Conservation (phyloP, 768 basidiomycete species). For the Pulveroboletus sp. region DNA sequence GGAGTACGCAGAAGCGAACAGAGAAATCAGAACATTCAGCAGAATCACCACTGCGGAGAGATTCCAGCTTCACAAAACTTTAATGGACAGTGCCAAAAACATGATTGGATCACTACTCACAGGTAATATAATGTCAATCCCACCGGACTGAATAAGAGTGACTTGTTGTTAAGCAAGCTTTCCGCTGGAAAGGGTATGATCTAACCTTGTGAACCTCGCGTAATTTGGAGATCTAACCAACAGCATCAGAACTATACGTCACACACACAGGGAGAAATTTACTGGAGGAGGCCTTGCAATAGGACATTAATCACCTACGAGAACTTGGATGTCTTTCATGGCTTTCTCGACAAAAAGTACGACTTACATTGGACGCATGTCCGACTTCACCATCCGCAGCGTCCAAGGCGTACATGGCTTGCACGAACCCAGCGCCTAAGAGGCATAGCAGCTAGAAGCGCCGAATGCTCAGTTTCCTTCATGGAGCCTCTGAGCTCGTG, state of each 20-base stretch:
- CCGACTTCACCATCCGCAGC: conserved; percentile 81
- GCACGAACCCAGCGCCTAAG: conserved; percentile 79
- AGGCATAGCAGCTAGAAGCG: conserved; percentile 67
- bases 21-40: conserved; percentile 92
- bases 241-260: neutral
- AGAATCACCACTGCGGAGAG: conserved; percentile 79
- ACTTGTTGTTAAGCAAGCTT: neutral
- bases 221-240: conserved; percentile 63
- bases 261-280: conserved; percentile 3
- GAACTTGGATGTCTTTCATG: neutral
- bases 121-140: conserved; percentile 78
- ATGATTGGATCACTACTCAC: conserved; percentile 40
- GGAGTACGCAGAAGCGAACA: conserved; percentile 90
- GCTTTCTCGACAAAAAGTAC: conserved; percentile 5
- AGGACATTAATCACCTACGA: conserved; percentile 65
- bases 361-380: conserved; percentile 44
- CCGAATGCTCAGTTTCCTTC: neutral
- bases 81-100: neutral
- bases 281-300: conserved; percentile 83
- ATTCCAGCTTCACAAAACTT: conserved; percentile 60
- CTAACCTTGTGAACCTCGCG: conserved; percentile 53
- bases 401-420: conserved; percentile 87
- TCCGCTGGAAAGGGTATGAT: neutral
- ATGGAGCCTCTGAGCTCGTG: neutral
- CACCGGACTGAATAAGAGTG: conserved; percentile 36